Conservation (phyloP, 106 monocot genomes). For the Apostasia ramifera region DNA sequence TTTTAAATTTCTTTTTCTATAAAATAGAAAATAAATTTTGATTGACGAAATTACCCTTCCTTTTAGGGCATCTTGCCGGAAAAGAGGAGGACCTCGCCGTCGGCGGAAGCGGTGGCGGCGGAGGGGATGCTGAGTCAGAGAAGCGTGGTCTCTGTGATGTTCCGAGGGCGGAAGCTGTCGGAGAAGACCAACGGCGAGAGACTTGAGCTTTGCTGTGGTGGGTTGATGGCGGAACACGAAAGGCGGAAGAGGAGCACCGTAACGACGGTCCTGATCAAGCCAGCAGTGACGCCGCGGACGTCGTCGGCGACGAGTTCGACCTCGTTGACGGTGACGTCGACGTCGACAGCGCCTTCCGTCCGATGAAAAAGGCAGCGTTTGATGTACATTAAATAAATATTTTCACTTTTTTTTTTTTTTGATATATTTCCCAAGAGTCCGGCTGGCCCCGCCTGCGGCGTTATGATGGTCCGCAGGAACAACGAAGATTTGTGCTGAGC, state of each 20-base stretch:
- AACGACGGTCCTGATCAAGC: constrained; percentile 20
- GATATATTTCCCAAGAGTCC: too few species aligned
- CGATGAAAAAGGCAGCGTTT: background rate
- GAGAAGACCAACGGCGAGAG: constrained; percentile 41
- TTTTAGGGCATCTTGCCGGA: background rate
- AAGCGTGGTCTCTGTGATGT: constrained; percentile 31
- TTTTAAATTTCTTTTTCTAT: background rate
- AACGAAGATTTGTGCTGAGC: too few species aligned
- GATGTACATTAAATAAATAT: background rate
- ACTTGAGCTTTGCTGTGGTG: constrained; percentile 25
- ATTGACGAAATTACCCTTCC: background rate
- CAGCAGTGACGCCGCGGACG: constrained; percentile 8
- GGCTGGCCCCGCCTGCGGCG: too few species aligned
- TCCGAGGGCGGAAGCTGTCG: constrained; percentile 24
- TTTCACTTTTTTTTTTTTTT: too few species aligned
- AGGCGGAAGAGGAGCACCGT: constrained; percentile 10
- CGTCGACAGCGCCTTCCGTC: background rate
- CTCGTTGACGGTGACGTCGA: background rate
- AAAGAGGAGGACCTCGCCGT: background rate
- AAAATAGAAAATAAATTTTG: background rate
- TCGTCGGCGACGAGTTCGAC: constrained; percentile 15
- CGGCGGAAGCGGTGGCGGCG: background rate
- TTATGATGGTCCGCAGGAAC: too few species aligned
- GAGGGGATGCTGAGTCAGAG: constrained; percentile 20
- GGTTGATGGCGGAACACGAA: constrained; percentile 32